A percentile compares a stretch with the other conserved stretches of the same genome.
phyloP scores from a whole-genome alignment of 306 rosid genomes.

The Cucurbita moschata region DNA sequence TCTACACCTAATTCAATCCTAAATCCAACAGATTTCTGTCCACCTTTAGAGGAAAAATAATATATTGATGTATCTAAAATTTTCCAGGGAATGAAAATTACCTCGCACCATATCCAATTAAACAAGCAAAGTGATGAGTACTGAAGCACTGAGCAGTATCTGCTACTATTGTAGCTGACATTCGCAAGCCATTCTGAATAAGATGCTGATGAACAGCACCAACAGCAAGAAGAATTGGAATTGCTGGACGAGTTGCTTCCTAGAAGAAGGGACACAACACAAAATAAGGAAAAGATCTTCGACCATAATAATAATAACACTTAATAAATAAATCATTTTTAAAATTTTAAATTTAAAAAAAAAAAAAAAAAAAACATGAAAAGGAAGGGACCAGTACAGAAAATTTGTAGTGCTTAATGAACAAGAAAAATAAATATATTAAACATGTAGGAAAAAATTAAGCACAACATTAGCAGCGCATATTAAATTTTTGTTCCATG shows the following conservation, averaged over 20 bases:
- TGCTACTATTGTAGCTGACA: conserved; percentile 77
- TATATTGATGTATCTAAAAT: neutral
- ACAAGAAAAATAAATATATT: neutral
- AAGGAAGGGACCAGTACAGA: neutral
- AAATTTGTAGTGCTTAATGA: neutral
- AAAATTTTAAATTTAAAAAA: neutral
- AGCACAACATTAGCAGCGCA: neutral
- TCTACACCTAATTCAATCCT: neutral
- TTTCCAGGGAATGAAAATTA: conserved; percentile 18
- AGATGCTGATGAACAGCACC: conserved; percentile 99
- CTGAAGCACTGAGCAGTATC: conserved; percentile 99
- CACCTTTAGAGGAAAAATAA: neutral
- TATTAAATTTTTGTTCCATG: neutral
- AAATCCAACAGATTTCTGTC: neutral
- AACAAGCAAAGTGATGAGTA: conserved; percentile 97
- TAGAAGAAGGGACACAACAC: conserved; percentile 13
- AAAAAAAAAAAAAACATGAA: neutral
- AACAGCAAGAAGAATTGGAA: conserved; percentile 92
- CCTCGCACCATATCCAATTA: conserved; percentile 99
- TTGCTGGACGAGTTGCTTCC: conserved; percentile 92
- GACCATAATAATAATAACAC: neutral
- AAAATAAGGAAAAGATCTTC: neutral
- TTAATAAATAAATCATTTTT: no score
- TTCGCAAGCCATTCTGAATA: conserved; percentile 82
- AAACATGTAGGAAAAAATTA: neutral